phyloP scores from a whole-genome alignment of 1,139 yeast species.

The Yamadazyma taylorii region DNA sequence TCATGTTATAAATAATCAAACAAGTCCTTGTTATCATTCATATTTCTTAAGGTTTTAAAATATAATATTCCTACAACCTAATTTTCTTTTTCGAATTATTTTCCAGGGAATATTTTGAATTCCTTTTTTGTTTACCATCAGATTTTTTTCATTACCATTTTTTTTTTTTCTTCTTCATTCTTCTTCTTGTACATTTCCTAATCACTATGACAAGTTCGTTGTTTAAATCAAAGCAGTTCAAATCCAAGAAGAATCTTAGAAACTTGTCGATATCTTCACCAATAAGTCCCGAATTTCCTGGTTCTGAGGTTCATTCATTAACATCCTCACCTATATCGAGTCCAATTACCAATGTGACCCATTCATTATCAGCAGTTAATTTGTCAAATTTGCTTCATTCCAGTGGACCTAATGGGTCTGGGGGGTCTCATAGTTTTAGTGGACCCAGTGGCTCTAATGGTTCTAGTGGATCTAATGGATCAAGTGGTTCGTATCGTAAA shows the following conservation, averaged over 20 bases:
- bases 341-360: not conserved
- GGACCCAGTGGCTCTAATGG: no score
- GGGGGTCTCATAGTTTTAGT: no score
- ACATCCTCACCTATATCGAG: not conserved
- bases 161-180: not conserved
- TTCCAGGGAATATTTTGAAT: not conserved
- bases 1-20: no score
- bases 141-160: not conserved
- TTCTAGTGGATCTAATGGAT: no score
- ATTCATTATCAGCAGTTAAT: not conserved
- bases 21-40: not conserved
- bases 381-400: not conserved
- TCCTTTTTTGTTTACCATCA: not conserved
- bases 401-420: no score
- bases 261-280: conserved; percentile 32
- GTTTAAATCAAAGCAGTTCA: conserved; percentile 29
- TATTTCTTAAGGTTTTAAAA: not conserved
- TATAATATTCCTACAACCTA: no score
- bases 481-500: not conserved
- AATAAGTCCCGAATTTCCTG: conserved; percentile 7
- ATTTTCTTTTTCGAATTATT: not conserved
- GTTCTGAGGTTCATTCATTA: not conserved
- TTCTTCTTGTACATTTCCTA: no score
- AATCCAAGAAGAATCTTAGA: conserved; percentile 29
- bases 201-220: conserved; percentile 27